Percentiles rank a stretch among this genome's conserved stretches.
phyloP scores from a whole-genome alignment of 768 basidiomycete genomes.

The Trametes elegans region DNA sequence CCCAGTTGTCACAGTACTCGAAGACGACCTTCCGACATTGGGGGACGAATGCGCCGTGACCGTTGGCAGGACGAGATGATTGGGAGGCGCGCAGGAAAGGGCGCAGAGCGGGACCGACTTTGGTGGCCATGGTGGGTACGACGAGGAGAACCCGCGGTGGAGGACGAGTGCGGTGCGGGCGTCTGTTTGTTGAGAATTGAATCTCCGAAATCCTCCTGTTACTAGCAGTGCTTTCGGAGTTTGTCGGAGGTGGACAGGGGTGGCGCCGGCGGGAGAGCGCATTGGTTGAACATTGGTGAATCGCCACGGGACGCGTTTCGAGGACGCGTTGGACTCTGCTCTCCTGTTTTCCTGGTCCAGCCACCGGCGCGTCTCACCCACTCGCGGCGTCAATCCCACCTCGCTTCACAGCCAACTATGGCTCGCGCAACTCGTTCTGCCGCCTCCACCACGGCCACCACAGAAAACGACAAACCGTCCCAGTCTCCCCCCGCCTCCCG shows the following conservation, averaged over 20 bases:
- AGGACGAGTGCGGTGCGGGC: not conserved
- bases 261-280: not conserved
- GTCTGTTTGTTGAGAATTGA: not conserved
- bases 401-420: constrained; percentile 41
- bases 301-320: constrained; percentile 28
- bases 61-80: constrained; percentile 67
- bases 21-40: constrained; percentile 84
- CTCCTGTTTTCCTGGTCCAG: constrained; percentile 19
- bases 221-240: constrained; percentile 26
- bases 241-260: constrained; percentile 3
- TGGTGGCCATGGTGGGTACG: constrained; percentile 38
- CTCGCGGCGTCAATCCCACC: constrained; percentile 16
- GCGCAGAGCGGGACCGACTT: constrained; percentile 26
- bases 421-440: constrained; percentile 72
- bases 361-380: constrained; percentile 35
- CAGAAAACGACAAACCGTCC: constrained; percentile 36
- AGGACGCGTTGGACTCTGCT: constrained; percentile 21
- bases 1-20: constrained; percentile 84
- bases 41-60: constrained; percentile 70
- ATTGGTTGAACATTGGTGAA: constrained; percentile 11
- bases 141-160: not conserved
- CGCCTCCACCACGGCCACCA: constrained; percentile 35
- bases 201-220: not conserved
- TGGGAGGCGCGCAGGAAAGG: constrained; percentile 47
- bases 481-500: constrained; percentile 26